Evolutionary conservation across 441 rosid species (phyloP).

Genomic region (Metrosideros polymorpha): DNA sequence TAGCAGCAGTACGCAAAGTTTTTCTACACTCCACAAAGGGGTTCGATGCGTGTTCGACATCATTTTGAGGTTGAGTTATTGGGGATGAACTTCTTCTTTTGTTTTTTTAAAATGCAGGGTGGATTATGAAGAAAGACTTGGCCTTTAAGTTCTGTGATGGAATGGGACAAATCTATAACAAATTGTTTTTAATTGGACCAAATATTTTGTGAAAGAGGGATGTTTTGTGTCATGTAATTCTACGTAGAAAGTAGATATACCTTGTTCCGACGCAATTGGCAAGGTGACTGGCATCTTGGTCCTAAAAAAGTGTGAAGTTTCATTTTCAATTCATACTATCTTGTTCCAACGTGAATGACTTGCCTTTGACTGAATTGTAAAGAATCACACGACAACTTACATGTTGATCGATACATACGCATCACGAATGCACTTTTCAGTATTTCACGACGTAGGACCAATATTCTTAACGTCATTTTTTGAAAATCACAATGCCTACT

Average conservation of each 20-base stretch:
- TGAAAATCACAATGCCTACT: neutral
- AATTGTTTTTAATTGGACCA: neutral
- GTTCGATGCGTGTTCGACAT: neutral
- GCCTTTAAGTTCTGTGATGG: neutral
- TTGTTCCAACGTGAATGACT: neutral
- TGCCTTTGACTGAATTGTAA: neutral
- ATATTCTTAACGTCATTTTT: neutral
- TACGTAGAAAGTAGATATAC: neutral
- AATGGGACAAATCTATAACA: neutral
- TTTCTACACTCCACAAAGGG: neutral
- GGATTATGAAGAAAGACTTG: neutral
- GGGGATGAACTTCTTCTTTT: neutral
- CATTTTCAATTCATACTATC: neutral
- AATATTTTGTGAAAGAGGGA: neutral
- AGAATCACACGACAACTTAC: neutral
- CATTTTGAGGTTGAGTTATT: neutral
- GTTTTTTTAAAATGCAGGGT: neutral
- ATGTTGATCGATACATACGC: neutral
- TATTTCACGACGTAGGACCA: rapidly evolving
- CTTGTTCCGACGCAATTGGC: neutral
- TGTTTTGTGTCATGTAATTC: neutral
- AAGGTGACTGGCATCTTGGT: neutral
- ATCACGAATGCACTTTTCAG: neutral
- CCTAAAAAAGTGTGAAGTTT: neutral
- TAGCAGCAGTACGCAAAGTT: neutral